These are phyloP conservation scores for Achaetomium macrosporum DNA, from an alignment of 2,329 filamentous ascomycete genomes.

Conservation along the genomic window DNA sequence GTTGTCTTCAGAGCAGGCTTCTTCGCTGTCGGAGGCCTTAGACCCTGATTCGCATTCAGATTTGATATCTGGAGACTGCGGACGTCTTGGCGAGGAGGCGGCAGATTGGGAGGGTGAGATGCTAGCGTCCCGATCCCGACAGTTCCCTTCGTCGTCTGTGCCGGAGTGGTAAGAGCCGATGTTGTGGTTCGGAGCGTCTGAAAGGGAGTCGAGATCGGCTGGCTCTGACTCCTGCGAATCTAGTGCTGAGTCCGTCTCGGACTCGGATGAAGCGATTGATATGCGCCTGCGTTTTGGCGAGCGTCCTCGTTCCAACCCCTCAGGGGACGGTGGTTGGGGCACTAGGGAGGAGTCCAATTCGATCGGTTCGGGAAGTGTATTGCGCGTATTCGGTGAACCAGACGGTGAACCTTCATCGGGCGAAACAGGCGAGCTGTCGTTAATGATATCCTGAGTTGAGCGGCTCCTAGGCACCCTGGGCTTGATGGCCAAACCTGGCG, in stretches of 20 bases:
- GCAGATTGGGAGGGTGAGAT: background rate
- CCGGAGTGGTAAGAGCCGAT: slow-evolving; percentile 8
- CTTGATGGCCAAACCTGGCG: slow-evolving; percentile 16
- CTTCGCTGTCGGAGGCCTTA: background rate
- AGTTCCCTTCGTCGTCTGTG: background rate
- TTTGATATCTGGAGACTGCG: background rate
- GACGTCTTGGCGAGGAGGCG: background rate
- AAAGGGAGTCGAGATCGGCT: background rate
- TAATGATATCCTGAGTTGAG: slow-evolving; percentile 23
- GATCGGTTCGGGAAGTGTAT: slow-evolving; percentile 21
- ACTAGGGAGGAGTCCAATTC: slow-evolving; percentile 24
- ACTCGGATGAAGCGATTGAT: slow-evolving; percentile 25
- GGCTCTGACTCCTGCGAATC: slow-evolving; percentile 1
- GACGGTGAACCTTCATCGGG: slow-evolving; percentile 1
- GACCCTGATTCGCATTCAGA: background rate
- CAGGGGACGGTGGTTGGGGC: slow-evolving; percentile 13
- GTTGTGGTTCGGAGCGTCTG: slow-evolving; percentile 4
- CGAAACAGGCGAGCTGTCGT: slow-evolving; percentile 23
- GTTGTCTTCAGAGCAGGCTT: background rate
- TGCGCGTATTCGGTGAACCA: background rate
- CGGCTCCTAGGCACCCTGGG: slow-evolving; percentile 12
- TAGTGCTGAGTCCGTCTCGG: background rate
- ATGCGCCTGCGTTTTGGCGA: slow-evolving; percentile 35
- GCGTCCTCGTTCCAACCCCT: slow-evolving; percentile 8
- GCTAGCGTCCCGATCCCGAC: background rate